A percentile compares a stretch with the other conserved stretches of the same genome.
Evolutionary conservation across 2,329 filamentous ascomycete species (phyloP).

Genomic region (Talaromyces verruculosus): DNA sequence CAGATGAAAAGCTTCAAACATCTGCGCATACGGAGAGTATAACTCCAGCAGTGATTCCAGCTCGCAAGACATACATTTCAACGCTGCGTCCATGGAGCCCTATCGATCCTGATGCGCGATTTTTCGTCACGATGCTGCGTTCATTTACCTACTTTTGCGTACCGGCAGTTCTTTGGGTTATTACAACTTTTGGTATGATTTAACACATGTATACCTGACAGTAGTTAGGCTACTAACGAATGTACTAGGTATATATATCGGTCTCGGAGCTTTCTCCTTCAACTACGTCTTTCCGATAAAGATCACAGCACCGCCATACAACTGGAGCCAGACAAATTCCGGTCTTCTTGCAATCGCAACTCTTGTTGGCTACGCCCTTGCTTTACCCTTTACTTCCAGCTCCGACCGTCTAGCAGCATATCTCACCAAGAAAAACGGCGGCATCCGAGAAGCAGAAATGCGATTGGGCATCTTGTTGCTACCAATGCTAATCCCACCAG

Average conservation of each 20-base stretch:
- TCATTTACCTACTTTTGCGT: constrained; percentile 52
- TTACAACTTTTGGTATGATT: constrained; percentile 48
- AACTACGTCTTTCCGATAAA: constrained; percentile 53
- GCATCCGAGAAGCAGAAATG: constrained; percentile 46
- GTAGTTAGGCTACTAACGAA: too few species aligned
- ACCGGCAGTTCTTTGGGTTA: constrained; percentile 53
- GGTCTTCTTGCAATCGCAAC: constrained; percentile 49
- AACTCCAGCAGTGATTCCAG: constrained; percentile 29
- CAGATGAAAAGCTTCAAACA: neutral
- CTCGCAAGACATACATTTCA: constrained; percentile 43
- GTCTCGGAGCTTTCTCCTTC: constrained; percentile 52
- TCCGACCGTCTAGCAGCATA: constrained; percentile 42
- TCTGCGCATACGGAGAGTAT: constrained; percentile 20
- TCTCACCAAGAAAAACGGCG: constrained; percentile 39
- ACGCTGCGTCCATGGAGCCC: constrained; percentile 48
- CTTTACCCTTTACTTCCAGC: constrained; percentile 48
- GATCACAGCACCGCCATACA: constrained; percentile 48
- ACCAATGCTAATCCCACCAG: constrained; percentile 33
- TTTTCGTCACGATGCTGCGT: constrained; percentile 49
- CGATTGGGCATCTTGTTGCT: constrained; percentile 38
- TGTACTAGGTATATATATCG: constrained; percentile 44
- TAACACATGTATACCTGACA: too few species aligned
- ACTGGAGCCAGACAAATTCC: constrained; percentile 47
- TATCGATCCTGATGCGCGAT: constrained; percentile 45
- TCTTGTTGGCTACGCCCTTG: constrained; percentile 39